Conservation (phyloP, 2,329 filamentous ascomycete genomes). For the Teratosphaeria destructans region DNA sequence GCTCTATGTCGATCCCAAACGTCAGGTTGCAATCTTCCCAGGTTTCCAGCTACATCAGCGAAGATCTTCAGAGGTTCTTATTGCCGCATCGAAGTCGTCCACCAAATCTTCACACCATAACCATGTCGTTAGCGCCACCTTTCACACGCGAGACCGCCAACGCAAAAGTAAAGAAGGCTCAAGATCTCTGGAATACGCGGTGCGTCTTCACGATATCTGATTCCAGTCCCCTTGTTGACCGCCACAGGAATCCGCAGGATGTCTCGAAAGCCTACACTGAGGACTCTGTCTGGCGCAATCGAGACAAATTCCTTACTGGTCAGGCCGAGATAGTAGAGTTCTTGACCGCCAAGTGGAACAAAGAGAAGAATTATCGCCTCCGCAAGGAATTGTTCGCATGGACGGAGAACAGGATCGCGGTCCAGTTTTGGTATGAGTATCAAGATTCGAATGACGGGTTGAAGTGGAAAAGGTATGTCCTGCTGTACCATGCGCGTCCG, state of each 20-base stretch:
- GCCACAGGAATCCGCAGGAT: constrained; percentile 48
- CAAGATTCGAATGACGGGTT: constrained; percentile 51
- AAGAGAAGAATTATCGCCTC: constrained; percentile 60
- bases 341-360: constrained; percentile 62
- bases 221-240: neutral
- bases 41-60: too few species aligned
- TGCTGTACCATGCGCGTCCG: neutral
- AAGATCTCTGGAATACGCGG: constrained; percentile 74
- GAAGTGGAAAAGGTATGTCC: constrained; percentile 60
- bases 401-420: constrained; percentile 64
- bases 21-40: neutral
- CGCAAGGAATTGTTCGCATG: constrained; percentile 80
- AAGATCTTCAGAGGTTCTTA: neutral
- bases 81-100: neutral
- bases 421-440: constrained; percentile 76
- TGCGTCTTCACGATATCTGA: constrained; percentile 26
- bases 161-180: constrained; percentile 72
- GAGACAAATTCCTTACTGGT: constrained; percentile 58
- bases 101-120: neutral
- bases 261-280: constrained; percentile 66
- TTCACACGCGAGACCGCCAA: constrained; percentile 64
- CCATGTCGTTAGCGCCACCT: constrained; percentile 50
- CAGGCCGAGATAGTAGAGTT: constrained; percentile 58
- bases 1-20: neutral
- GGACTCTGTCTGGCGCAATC: constrained; percentile 72